A percentile compares a stretch with the other conserved stretches of the same genome.
phyloP scores from a whole-genome alignment of 768 basidiomycete genomes.

The Leccinellum albellum region DNA sequence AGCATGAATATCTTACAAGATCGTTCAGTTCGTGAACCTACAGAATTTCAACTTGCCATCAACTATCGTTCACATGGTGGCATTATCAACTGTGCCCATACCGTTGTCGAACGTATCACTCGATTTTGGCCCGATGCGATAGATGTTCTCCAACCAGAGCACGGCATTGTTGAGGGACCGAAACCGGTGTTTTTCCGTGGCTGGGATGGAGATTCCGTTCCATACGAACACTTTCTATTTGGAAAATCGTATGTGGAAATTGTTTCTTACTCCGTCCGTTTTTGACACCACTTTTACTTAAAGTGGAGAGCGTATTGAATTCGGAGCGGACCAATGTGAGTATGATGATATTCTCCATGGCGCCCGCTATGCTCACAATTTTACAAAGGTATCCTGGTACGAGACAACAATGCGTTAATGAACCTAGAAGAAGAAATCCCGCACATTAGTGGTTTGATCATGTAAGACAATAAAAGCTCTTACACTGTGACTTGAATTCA shows the following conservation, averaged over 20 bases:
- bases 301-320: conserved; percentile 49
- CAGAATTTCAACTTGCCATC: conserved; percentile 52
- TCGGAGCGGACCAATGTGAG: conserved; percentile 65
- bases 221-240: conserved; percentile 57
- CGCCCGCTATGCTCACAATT: background rate
- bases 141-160: conserved; percentile 54
- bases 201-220: conserved; percentile 40
- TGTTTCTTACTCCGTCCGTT: background rate
- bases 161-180: conserved; percentile 50
- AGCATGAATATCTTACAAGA: conserved; percentile 4
- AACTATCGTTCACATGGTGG: conserved; percentile 75
- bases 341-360: background rate
- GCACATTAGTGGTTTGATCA: conserved; percentile 51
- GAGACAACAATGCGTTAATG: conserved; percentile 50
- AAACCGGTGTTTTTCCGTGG: conserved; percentile 58
- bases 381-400: conserved; percentile 61
- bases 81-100: conserved; percentile 67
- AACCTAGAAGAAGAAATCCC: conserved; percentile 47
- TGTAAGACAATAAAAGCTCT: conserved; percentile 38
- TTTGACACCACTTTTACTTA: conserved; percentile 9
- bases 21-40: conserved; percentile 23
- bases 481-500: background rate
- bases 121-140: conserved; percentile 63
- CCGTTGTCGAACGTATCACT: conserved; percentile 56
- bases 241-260: conserved; percentile 37